Conservation (phyloP, 495 filamentous ascomycete species). For the Aspergillus nidulans region DNA sequence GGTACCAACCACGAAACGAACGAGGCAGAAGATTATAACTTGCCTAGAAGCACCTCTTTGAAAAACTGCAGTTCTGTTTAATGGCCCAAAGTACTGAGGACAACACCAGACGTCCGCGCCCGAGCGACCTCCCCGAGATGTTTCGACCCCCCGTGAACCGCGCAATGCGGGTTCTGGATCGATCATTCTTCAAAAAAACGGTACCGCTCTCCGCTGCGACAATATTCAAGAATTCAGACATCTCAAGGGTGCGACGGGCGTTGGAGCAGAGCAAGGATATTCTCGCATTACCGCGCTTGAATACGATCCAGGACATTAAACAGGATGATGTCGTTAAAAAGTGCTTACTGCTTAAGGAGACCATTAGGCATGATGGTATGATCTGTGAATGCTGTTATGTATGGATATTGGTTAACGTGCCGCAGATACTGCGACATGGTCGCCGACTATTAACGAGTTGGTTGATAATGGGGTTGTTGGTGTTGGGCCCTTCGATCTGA, state of each 20-base stretch:
- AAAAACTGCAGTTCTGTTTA: conserved; percentile 9
- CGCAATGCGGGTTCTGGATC: conserved; percentile 73
- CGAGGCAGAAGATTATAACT: neutral
- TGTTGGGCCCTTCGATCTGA: conserved; percentile 68
- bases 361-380: conserved; percentile 63
- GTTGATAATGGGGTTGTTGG: conserved; percentile 60
- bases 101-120: conserved; percentile 15
- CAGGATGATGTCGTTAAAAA: conserved; percentile 54
- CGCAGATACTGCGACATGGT: conserved; percentile 72
- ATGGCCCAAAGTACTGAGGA: conserved; percentile 26
- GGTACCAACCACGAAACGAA: neutral
- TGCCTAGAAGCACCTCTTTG: neutral
- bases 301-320: conserved; percentile 47
- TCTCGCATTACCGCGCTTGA: conserved; percentile 57
- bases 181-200: conserved; percentile 72
- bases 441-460: conserved; percentile 60
- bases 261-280: conserved; percentile 56
- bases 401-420: conserved; percentile 24
- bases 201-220: conserved; percentile 74
- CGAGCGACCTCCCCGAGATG: conserved; percentile 44
- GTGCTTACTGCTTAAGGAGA: conserved; percentile 69
- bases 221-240: conserved; percentile 65
- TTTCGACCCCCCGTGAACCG: conserved; percentile 82
- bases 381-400: neutral
- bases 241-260: conserved; percentile 58